These are phyloP conservation scores for Diaporthe capsici DNA, from an alignment of 2,329 filamentous ascomycete genomes.

Conservation along the genomic window DNA sequence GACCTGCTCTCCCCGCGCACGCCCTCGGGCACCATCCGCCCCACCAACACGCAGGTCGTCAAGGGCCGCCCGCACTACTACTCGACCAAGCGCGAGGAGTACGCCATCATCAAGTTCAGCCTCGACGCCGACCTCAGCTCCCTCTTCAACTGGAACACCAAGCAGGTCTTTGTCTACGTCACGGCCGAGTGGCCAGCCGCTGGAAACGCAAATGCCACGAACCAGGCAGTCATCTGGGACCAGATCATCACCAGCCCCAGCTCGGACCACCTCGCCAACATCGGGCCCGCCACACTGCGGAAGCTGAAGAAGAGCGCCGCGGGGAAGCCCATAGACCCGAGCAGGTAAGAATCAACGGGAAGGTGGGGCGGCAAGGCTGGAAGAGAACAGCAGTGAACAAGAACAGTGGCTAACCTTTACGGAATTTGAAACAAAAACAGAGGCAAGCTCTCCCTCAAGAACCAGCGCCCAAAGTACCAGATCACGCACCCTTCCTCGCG, in stretches of 20 bases:
- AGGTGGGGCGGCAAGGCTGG: too few species aligned
- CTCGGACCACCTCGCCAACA: conserved; percentile 73
- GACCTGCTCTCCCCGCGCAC: conserved; percentile 79
- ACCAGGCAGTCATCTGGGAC: conserved; percentile 95
- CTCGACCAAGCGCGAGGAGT: conserved; percentile 92
- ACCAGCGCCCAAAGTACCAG: conserved; percentile 95
- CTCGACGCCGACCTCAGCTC: conserved; percentile 90
- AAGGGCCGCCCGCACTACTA: conserved; percentile 98
- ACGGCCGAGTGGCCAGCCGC: conserved; percentile 78
- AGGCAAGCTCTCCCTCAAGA: conserved; percentile 82
- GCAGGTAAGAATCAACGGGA: conserved; percentile 58
- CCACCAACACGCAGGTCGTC: conserved; percentile 90
- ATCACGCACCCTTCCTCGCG: conserved; percentile 90
- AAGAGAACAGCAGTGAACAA: too few species aligned
- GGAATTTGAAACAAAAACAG: conserved; percentile 56
- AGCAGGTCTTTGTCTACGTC: conserved; percentile 97
- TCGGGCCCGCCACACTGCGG: conserved; percentile 71
- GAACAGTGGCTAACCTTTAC: not conserved
- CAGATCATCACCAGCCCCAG: conserved; percentile 85
- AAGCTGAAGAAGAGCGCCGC: conserved; percentile 72
- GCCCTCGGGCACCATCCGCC: conserved; percentile 72
- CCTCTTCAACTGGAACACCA: conserved; percentile 99
- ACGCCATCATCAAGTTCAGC: conserved; percentile 93
- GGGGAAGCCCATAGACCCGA: conserved; percentile 73
- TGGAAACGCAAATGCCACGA: conserved; percentile 58